Conservation (phyloP, 148 eudicot species). For the Nyssa sinensis region DNA sequence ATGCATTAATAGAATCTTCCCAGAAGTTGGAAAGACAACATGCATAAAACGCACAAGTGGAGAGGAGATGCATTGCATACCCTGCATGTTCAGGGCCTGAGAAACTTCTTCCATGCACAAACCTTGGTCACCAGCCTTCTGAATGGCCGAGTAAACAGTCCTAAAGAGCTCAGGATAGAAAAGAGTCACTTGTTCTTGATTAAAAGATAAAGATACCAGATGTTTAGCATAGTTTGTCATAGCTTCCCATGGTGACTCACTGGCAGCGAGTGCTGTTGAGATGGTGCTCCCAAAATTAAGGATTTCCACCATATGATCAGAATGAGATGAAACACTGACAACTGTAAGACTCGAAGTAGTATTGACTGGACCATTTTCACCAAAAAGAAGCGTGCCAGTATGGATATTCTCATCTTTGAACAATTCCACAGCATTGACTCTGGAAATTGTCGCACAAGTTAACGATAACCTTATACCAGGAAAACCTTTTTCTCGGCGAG, state of each 20-base stretch:
- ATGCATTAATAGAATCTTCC: not conserved
- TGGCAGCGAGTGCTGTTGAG: slow-evolving; percentile 28
- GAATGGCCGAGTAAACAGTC: slow-evolving; percentile 53
- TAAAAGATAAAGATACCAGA: slow-evolving; percentile 30
- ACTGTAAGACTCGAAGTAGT: slow-evolving; percentile 30
- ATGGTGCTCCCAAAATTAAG: slow-evolving; percentile 36
- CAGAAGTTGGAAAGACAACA: slow-evolving; percentile 11
- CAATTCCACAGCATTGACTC: slow-evolving; percentile 35
- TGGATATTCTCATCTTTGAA: slow-evolving; percentile 36
- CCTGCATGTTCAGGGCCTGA: slow-evolving; percentile 45
- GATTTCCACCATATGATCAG: slow-evolving; percentile 35
- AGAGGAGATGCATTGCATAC: slow-evolving; percentile 30
- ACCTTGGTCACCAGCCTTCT: slow-evolving; percentile 93
- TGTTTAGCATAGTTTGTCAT: slow-evolving; percentile 54
- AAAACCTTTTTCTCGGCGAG: slow-evolving; percentile 88
- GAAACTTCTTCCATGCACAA: slow-evolving; percentile 67
- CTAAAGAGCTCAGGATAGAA: slow-evolving; percentile 52
- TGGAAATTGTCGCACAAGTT: slow-evolving; percentile 46
- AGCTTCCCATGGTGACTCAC: slow-evolving; percentile 74
- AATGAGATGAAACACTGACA: slow-evolving; percentile 21
- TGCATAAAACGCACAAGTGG: not conserved
- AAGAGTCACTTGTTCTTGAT: slow-evolving; percentile 22
- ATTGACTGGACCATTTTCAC: slow-evolving; percentile 42
- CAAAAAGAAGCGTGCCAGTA: slow-evolving; percentile 5
- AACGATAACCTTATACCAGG: slow-evolving; percentile 76